Conservation (phyloP, 1,139 yeast species). For the Wickerhamomyces sp. region DNA sequence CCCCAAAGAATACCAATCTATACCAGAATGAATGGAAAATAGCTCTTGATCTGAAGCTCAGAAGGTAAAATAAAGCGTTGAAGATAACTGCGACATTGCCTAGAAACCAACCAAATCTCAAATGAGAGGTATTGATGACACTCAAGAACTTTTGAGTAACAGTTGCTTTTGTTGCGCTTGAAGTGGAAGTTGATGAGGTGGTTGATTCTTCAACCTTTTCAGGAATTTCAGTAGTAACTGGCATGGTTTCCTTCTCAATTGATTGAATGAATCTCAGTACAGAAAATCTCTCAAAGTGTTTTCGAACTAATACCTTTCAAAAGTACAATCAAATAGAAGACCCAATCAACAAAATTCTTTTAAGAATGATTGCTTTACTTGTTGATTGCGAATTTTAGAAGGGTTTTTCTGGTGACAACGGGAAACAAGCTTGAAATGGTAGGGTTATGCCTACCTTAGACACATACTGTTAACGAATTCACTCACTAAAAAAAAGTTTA, state of each 20-base stretch:
- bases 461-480: too few species aligned
- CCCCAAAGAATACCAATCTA: constrained; percentile 57
- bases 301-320: too few species aligned
- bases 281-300: too few species aligned
- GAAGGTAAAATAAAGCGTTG: constrained; percentile 47
- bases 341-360: too few species aligned
- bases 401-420: neutral
- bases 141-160: neutral
- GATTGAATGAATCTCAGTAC: too few species aligned
- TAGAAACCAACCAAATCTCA: constrained; percentile 33
- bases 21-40: constrained; percentile 45
- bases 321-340: too few species aligned
- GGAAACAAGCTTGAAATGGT: neutral
- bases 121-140: constrained; percentile 10
- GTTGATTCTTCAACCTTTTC: neutral
- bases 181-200: neutral
- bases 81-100: constrained; percentile 69
- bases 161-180: neutral
- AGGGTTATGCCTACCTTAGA: neutral
- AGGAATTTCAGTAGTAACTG: neutral
- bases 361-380: neutral
- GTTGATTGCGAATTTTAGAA: neutral
- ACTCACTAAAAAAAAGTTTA: too few species aligned
- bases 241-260: neutral
- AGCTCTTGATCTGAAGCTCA: constrained; percentile 39